phyloP scores from a whole-genome alignment of 768 basidiomycete genomes.

The Leccinum incarnatum region DNA sequence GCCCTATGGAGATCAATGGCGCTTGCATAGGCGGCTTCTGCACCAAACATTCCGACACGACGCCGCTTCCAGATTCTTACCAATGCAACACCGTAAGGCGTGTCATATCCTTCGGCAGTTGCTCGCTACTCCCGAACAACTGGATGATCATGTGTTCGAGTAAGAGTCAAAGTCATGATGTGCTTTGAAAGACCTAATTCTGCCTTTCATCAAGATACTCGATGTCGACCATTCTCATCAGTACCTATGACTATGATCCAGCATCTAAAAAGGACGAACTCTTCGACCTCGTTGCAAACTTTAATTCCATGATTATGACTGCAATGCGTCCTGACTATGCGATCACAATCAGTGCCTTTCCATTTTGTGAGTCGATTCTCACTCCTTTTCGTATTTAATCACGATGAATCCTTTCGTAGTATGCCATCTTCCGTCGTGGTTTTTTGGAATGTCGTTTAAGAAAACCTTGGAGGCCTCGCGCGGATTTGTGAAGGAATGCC shows the following conservation, averaged over 20 bases:
- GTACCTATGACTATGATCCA: constrained; percentile 5
- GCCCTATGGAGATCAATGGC: constrained; percentile 12
- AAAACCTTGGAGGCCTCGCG: neutral
- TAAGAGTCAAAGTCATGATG: neutral
- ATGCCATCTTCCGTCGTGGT: constrained; percentile 4
- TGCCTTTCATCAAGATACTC: constrained; percentile 2
- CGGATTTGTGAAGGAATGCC: neutral
- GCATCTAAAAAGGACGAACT: constrained; percentile 6
- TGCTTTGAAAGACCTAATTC: neutral
- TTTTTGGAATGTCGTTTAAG: constrained; percentile 7
- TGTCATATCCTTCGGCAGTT: constrained; percentile 4
- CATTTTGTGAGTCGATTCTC: neutral
- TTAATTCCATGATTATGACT: neutral
- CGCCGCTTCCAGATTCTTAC: neutral
- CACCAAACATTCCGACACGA: constrained; percentile 8
- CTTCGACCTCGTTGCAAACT: neutral
- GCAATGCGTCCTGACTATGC: neutral
- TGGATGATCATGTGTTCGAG: constrained; percentile 6
- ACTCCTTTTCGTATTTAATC: neutral
- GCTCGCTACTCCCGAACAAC: neutral
- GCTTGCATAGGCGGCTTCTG: constrained; percentile 12
- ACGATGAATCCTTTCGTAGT: neutral
- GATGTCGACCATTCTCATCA: neutral
- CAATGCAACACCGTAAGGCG: neutral
- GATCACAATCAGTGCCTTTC: neutral